A percentile compares a stretch with the other conserved stretches of the same genome.
Conservation (phyloP, 202 grass and related monocot genomes). For the Eragrostis tef region DNA sequence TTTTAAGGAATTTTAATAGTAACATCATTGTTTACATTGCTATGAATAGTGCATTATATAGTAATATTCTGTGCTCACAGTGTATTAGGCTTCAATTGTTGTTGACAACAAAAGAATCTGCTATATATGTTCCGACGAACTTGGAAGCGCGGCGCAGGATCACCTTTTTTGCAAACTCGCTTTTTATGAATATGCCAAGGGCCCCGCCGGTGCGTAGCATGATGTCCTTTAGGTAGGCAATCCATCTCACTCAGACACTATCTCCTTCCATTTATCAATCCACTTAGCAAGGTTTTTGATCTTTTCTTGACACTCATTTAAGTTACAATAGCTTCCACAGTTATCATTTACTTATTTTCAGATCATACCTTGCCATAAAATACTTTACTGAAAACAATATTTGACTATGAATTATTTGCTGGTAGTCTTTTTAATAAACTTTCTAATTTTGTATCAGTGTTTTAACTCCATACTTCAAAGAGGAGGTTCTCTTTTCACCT, state of each 20-base stretch:
- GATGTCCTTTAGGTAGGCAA: constrained; percentile 87
- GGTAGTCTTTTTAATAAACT: not conserved
- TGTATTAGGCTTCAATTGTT: constrained; percentile 87
- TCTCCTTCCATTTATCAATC: not conserved
- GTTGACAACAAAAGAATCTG: constrained; percentile 95
- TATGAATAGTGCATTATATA: constrained; percentile 29
- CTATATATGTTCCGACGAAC: constrained; percentile 79
- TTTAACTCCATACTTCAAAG: constrained; percentile 82
- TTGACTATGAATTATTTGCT: not conserved
- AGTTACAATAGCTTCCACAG: not conserved
- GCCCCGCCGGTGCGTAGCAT: constrained; percentile 77
- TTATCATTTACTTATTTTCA: constrained; percentile 11
- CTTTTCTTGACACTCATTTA: constrained; percentile 9
- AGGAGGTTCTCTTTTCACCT: constrained; percentile 66
- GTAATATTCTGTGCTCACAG: constrained; percentile 50
- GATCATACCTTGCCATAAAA: not conserved
- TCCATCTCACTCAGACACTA: not conserved
- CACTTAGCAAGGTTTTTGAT: constrained; percentile 1
- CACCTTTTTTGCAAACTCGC: constrained; percentile 98
- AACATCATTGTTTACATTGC: constrained; percentile 36
- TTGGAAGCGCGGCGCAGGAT: constrained; percentile 94
- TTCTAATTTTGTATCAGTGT: constrained; percentile 59
- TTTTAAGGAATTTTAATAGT: constrained; percentile 30
- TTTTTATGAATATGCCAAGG: constrained; percentile 89
- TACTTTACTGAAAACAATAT: constrained; percentile 23